Evolutionary conservation across 306 rosid species (phyloP).

Genomic region (Sindora glabra): DNA sequence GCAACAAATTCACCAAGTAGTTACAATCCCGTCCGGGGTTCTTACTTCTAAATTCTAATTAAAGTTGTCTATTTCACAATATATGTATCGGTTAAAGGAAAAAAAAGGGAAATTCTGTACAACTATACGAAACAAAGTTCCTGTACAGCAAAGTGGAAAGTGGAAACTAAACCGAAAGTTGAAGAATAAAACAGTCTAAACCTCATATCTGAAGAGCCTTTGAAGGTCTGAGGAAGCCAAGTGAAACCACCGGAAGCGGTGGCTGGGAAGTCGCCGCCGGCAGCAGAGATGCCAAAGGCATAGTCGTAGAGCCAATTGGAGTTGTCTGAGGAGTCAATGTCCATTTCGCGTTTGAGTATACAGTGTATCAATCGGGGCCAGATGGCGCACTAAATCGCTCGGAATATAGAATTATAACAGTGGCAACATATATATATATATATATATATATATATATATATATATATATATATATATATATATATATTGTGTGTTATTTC

Average conservation of each 20-base stretch:
- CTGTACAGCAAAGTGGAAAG: no score
- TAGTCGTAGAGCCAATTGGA: slow-evolving; percentile 56
- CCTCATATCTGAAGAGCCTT: slow-evolving; percentile 36
- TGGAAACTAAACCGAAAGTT: slow-evolving; percentile 12
- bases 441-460: no score
- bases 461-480: no score
- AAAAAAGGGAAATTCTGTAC: no score
- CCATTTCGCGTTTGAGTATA: slow-evolving; percentile 24
- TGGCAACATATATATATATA: no score
- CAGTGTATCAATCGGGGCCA: background rate
- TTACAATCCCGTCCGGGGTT: background rate
- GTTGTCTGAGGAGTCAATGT: slow-evolving; percentile 26
- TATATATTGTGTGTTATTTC: no score
- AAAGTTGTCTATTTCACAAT: no score
- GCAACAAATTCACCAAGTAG: background rate
- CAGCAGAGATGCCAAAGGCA: slow-evolving; percentile 26
- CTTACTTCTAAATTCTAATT: no score
- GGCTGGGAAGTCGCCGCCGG: slow-evolving; percentile 33
- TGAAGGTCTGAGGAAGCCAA: slow-evolving; percentile 39
- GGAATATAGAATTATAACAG: slow-evolving; percentile 34
- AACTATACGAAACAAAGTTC: no score
- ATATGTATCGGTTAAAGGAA: no score
- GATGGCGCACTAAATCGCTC: slow-evolving; percentile 16
- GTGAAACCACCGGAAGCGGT: slow-evolving; percentile 36
- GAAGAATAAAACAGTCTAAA: slow-evolving; percentile 18